A percentile compares a stretch with the other conserved stretches of the same genome.
These are phyloP conservation scores for Pseudisothecium myosuroides DNA, from an alignment of 225 moss, liverwort and hornwort species.

Conservation along the genomic window DNA sequence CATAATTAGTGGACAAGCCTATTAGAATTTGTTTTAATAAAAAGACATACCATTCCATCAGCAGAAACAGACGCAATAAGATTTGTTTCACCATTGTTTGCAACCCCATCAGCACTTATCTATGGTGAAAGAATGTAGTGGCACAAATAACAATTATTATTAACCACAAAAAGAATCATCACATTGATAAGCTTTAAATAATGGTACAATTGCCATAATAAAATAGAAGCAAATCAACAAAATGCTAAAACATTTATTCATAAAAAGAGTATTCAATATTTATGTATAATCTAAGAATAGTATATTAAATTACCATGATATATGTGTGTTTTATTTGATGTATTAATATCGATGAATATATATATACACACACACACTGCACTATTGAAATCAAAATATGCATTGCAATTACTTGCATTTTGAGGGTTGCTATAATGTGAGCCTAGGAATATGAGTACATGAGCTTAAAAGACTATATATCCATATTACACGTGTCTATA, in stretches of 20 bases:
- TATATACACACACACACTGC: too few relatives aligned
- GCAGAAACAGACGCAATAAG: slow-evolving; percentile 66
- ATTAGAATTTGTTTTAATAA: too few relatives aligned
- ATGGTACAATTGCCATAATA: too few relatives aligned
- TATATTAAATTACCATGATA: background rate
- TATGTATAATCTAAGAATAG: background rate
- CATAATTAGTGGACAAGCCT: background rate
- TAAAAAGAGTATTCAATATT: background rate
- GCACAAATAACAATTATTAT: background rate
- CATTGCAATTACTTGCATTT: background rate
- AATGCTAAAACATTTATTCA: too few relatives aligned
- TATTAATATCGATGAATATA: background rate
- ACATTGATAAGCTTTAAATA: background rate
- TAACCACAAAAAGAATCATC: too few relatives aligned
- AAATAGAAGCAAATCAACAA: background rate
- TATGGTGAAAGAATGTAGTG: background rate
- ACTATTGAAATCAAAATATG: background rate
- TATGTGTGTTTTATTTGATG: background rate
- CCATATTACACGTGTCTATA: too few relatives aligned
- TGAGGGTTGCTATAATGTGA: too few relatives aligned
- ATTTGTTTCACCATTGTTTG: slow-evolving; percentile 64
- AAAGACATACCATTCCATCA: slow-evolving; percentile 45
- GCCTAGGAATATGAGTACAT: too few relatives aligned
- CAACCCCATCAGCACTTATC: slow-evolving; percentile 9
- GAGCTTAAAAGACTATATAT: too few relatives aligned